Base-by-base conservation (phyloP, 1,139 yeast species). In the Candida labiduridarum region DNA sequence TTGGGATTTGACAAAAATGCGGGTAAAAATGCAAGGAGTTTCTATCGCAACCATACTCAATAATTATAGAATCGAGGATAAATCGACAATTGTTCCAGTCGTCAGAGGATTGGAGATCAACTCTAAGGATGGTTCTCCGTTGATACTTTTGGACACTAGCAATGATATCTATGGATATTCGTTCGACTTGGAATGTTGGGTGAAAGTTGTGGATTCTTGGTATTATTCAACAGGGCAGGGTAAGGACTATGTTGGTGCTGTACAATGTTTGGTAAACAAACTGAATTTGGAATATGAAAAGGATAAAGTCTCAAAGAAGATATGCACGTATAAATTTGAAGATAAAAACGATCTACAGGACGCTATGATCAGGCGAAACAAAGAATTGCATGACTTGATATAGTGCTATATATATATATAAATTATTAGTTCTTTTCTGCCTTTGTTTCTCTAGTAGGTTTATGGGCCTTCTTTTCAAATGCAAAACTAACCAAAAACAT, bases 31-130 rank as follows among this genome's bases (percentile, higher is more conserved):
- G 36, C 65, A 63, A 31, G 77, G 75, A 1, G 70, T 82, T 0
- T 78, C 87, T 1, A 54, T 84, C 42, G 82, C 88, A 0, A 75
- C 85, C 0, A 66, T 84, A 1, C 56, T 83, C 51, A 81, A 82
- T 52, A 50, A 61, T 29, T 52, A 61, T 29, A 51, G 51, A 7
- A 48, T 62, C 27, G 29, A 14, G 0, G 44, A 34, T 16, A 51
- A 50, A 16, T 41, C 31, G 12, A 57, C 65, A 4, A 43, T 62
- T 6, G 57, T 67, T 6, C 73, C 76, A 10, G 62, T 59, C 44
- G 62, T 76, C 10, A 63, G 59, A 42, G 56, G 59, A 0, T 57
- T 76, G 14, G 78, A 75, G 10, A 48, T 76, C 0, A 66, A 71
- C 51, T 60, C 60, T 1, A 51, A 48, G n/a, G 60, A 64, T 48